Conservation (phyloP, 2,329 filamentous ascomycete species). For the Neoscytalidium dimidiatum region DNA sequence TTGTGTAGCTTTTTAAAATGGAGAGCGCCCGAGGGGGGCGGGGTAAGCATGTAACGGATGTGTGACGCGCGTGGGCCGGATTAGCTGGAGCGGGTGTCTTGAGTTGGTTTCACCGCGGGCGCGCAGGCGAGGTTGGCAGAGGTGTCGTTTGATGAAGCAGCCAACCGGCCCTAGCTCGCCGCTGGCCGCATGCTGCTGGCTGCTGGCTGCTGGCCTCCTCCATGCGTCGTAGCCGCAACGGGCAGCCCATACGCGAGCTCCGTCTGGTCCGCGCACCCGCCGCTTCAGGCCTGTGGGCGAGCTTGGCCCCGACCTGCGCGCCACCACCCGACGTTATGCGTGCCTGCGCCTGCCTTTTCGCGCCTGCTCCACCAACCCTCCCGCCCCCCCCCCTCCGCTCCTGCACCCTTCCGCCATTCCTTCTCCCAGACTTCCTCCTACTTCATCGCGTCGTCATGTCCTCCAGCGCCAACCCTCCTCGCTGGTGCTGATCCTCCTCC, state of each 20-base stretch:
- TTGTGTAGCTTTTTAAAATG: constrained; percentile 15
- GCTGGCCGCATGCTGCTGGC: too few species aligned
- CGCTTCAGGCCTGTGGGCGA: background rate
- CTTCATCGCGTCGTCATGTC: background rate
- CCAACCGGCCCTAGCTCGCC: background rate
- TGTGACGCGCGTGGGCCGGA: constrained; percentile 7
- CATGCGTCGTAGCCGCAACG: too few species aligned
- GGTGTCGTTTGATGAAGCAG: constrained; percentile 4
- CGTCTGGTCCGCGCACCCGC: background rate
- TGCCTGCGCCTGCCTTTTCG: too few species aligned
- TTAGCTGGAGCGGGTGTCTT: background rate
- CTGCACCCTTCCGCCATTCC: background rate
- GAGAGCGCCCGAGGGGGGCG: constrained; percentile 3
- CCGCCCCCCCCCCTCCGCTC: background rate
- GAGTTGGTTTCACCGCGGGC: background rate
- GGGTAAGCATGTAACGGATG: constrained; percentile 6
- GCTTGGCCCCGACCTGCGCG: background rate
- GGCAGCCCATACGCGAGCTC: constrained; percentile 1
- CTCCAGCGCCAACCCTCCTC: background rate
- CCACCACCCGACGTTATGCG: background rate
- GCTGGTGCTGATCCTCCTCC: background rate
- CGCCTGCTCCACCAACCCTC: background rate
- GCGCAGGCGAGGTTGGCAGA: background rate
- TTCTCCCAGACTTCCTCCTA: background rate
- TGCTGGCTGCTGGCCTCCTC: too few species aligned